Conservation (phyloP, 2,329 filamentous ascomycete genomes). For the Zalaria sp. region DNA sequence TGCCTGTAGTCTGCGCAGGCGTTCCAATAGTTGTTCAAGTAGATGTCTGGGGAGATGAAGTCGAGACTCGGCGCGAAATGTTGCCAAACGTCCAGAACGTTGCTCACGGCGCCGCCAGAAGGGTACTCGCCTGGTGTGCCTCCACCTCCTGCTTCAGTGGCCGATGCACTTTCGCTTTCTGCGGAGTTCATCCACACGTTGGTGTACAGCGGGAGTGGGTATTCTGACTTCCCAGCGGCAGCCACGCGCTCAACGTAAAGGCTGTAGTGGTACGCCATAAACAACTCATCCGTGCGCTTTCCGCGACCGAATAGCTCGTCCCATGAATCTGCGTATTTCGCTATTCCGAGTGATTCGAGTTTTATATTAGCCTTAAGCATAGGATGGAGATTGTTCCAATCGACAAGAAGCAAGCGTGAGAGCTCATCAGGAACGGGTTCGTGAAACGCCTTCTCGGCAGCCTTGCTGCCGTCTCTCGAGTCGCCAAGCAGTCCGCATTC, state of each 20-base stretch:
- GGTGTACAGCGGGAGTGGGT: constrained; percentile 29
- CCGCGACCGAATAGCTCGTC: constrained; percentile 25
- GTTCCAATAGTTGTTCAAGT: constrained; percentile 33
- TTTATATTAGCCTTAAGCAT: constrained; percentile 11
- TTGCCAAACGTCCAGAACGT: constrained; percentile 32
- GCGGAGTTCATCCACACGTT: constrained; percentile 34
- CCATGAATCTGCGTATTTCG: constrained; percentile 18
- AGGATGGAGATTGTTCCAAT: constrained; percentile 3
- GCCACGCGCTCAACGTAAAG: constrained; percentile 28
- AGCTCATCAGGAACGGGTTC: constrained; percentile 23
- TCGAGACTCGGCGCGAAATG: constrained; percentile 28
- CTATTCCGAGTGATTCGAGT: constrained; percentile 13
- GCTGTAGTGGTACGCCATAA: constrained; percentile 34
- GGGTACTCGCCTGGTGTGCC: constrained; percentile 31
- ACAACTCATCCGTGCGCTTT: constrained; percentile 28
- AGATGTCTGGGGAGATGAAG: constrained; percentile 34
- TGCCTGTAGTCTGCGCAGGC: constrained; percentile 32
- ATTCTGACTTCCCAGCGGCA: constrained; percentile 25
- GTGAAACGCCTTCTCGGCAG: constrained; percentile 28
- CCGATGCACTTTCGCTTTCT: constrained; percentile 18
- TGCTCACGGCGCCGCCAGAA: constrained; percentile 29
- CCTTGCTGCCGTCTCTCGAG: constrained; percentile 31
- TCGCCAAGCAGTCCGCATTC: constrained; percentile 39
- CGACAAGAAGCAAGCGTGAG: constrained; percentile 13
- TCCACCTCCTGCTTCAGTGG: constrained; percentile 28